Evolutionary conservation across 495 filamentous ascomycete species (phyloP), one percentile per base, ranked within the genome.

Genomic region (Xylaria longipes): DNA sequence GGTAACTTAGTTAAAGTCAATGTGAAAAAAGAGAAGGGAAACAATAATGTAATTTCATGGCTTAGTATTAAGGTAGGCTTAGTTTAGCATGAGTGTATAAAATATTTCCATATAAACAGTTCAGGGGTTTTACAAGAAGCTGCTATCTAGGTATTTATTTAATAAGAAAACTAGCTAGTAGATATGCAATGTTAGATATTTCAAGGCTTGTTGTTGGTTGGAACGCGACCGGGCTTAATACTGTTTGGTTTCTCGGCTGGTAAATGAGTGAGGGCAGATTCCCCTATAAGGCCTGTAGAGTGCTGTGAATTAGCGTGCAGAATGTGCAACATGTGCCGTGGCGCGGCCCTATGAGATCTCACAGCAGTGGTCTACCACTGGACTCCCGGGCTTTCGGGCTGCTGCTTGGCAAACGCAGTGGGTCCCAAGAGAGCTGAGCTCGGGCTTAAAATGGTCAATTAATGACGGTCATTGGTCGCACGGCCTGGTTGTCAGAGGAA

Each of bases 361-460:
- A 41, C 20, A 22, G 58, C 20, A 61, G 54, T 48, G 56, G 67
- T 60, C 27, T 3, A 6, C 43, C 35, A 61, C 27, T 43, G 35
- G 68, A 35, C 35, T 69, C 41, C 54, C 37, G 37, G 45, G 67
- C 67, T 8, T 27, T 69, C 25, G 43, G 46, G 58, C 60, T 31
- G 33, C 60, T 9, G 11, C 67, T 69, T 69, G 67, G 67, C 67
- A 61, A 41, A 12, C 33, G 45, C 6, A 35, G 46, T 46, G 48
- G 60, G 27, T 27, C 48, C 15, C 12, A 17, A 65, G 69, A 65
- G 66, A 70, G 73, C 73, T 75, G 71, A 73, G 68, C 66, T 68
- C 68, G 57, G 74, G 63, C 66, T 70, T 74, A 69, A 71, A 45
- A 35, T 15, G 46, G 37, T 65, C 69, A 66, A 67, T 72, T 72